Conservation (phyloP, 139 green algal genomes). For the Mychonastes homosphaera region DNA sequence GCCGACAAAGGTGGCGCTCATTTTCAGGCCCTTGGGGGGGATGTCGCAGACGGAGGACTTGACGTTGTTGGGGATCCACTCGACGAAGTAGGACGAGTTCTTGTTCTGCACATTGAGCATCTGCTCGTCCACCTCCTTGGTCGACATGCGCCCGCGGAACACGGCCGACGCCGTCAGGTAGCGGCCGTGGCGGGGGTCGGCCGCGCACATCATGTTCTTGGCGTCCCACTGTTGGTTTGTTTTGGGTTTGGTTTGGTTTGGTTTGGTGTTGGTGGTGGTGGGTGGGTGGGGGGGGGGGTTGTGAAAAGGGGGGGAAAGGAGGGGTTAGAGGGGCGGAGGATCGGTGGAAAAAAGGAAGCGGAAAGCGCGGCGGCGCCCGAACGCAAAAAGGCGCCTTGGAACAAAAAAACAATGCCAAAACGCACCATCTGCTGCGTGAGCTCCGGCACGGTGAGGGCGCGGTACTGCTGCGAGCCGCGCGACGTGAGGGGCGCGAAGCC, state of each 20-base stretch:
- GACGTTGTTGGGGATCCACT: conserved; percentile 99
- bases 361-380: no score
- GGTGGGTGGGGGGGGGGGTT: no score
- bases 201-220: conserved; percentile 98
- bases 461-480: conserved; percentile 86
- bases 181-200: conserved; percentile 86
- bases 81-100: conserved; percentile 94
- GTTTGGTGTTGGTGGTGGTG: no score
- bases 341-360: no score
- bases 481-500: conserved; percentile 88
- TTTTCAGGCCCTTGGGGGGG: conserved; percentile 90
- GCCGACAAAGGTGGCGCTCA: conserved; percentile 90
- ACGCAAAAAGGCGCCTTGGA: no score
- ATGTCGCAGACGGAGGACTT: conserved; percentile 95
- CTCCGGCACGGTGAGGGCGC: conserved; percentile 80
- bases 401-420: no score
- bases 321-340: no score
- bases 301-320: no score
- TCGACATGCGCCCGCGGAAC: conserved; percentile 77
- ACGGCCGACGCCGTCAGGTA: conserved; percentile 86
- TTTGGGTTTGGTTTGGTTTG: no score
- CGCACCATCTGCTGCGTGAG: conserved; percentile 94
- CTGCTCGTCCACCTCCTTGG: conserved; percentile 88
- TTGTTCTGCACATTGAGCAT: conserved; percentile 99
- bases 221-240: no score